Evolutionary conservation across 306 rosid species (phyloP).

Genomic region (Astragalus membranaceus): DNA sequence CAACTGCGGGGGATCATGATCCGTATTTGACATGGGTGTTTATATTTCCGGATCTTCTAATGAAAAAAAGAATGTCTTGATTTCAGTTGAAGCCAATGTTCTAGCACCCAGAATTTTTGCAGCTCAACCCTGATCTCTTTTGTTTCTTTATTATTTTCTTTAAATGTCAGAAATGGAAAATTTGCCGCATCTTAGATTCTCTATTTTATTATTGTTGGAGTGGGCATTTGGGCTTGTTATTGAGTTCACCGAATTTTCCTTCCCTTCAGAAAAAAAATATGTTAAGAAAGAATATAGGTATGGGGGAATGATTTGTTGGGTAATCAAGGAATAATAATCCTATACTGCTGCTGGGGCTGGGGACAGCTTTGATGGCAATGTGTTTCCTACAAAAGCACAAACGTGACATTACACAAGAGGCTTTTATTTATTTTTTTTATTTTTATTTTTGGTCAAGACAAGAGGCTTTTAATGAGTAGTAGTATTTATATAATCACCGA

Average conservation of each 20-base stretch:
- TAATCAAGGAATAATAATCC: conserved; percentile 28
- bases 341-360: conserved; percentile 11
- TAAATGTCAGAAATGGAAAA: not conserved
- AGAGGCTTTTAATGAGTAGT: conserved; percentile 11
- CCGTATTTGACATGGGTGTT: too few relatives aligned
- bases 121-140: too few relatives aligned
- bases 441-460: too few relatives aligned
- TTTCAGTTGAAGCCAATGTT: too few relatives aligned
- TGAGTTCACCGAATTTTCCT: conserved; percentile 3
- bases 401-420: conserved; percentile 10
- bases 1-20: too few relatives aligned
- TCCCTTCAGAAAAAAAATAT: not conserved
- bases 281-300: not conserved
- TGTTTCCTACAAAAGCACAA: conserved; percentile 20
- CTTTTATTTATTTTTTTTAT: too few relatives aligned
- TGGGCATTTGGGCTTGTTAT: not conserved
- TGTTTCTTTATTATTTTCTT: not conserved
- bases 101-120: too few relatives aligned
- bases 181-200: not conserved
- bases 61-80: too few relatives aligned
- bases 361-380: conserved; percentile 14
- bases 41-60: too few relatives aligned
- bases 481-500: conserved; percentile 29
- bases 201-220: not conserved
- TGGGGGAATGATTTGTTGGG: conserved; percentile 18